These are phyloP conservation scores for Helenozyma baotianmanensis DNA, from an alignment of 805 yeast genomes.

Conservation along the genomic window DNA sequence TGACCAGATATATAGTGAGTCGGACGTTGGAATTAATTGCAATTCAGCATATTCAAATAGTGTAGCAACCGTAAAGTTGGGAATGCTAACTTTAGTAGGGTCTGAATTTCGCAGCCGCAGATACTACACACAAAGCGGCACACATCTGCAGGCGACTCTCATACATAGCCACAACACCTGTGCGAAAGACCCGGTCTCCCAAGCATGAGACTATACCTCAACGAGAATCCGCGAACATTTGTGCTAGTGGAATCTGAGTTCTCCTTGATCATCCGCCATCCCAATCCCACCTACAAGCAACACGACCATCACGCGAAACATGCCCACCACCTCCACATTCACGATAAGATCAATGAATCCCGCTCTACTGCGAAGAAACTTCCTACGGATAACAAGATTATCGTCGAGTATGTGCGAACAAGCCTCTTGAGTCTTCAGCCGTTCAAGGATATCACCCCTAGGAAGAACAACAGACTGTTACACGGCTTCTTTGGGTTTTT, in stretches of 20 bases:
- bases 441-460: constrained; percentile 43
- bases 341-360: constrained; percentile 18
- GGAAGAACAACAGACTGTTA: constrained; percentile 24
- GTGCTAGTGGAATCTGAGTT: constrained; percentile 56
- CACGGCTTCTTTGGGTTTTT: constrained; percentile 62
- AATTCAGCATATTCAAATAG: too few relatives aligned
- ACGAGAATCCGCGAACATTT: constrained; percentile 63
- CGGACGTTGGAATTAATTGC: too few relatives aligned
- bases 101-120: constrained; percentile 1
- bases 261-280: constrained; percentile 57
- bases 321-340: constrained; percentile 17
- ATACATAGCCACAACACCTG: too few relatives aligned
- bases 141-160: too few relatives aligned
- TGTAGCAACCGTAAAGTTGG: too few relatives aligned
- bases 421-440: constrained; percentile 32
- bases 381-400: constrained; percentile 29
- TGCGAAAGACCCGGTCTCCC: too few relatives aligned
- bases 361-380: too few relatives aligned
- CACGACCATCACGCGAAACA: constrained; percentile 15
- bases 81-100: neutral
- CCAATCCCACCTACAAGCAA: constrained; percentile 26
- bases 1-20: too few relatives aligned
- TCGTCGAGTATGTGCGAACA: constrained; percentile 51
- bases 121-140: too few relatives aligned
- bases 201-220: constrained; percentile 57